Base-by-base conservation (phyloP, 1,139 yeast species). In the Saccharomycopsis hybrid region DNA sequence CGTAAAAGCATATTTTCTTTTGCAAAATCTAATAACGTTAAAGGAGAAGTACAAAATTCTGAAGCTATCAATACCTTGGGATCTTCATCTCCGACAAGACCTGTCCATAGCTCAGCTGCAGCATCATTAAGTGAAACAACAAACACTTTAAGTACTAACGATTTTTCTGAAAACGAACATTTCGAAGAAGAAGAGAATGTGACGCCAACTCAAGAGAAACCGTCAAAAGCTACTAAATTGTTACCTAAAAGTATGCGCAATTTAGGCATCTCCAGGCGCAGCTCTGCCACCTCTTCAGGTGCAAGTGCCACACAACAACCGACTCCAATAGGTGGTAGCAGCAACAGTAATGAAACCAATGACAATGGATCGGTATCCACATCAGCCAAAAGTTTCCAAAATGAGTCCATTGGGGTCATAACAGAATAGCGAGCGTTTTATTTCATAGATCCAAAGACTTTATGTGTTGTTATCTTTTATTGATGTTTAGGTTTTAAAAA, bases 181-280 rank as follows among this genome's bases (percentile, higher is more conserved):
- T n/a, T 25, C 9, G n/a, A 27, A 33, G 32, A 35, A 11, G 29
- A 35, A 9, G 41, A 30, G 4, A 42, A 42, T 31, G 30, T 18
- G 11, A 5, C 37, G 5, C 29, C 8, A 5, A 18, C 4, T 9
- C 8, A n/a, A 33, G 31, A 18, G 18, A 45, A 24, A 4, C 25
- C 42, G 11, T 40, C 46, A 5, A 52, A 46, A 29, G 36, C 54
- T 2, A 46, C 52, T 5, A 53, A 53, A 35, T 45, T 51, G 24
- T 48, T 53, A n/a, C 54, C 55, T 29, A 53, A 53, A 37, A 41
- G 50, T n/a, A 53, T 53, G 55, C 29, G 54, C 29, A 45, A 50
- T 11, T 46, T 53, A 13, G 50, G 54, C 5, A 48, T 53, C 24
- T 32, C 54, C 5, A 31, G 55, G 29, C 37, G 52, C 36, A 44